Percentiles rank a stretch among this genome's conserved stretches.
Conservation (phyloP, 192 early-diverging fungal genomes). For the Jimgerdemannia lactiflua region DNA sequence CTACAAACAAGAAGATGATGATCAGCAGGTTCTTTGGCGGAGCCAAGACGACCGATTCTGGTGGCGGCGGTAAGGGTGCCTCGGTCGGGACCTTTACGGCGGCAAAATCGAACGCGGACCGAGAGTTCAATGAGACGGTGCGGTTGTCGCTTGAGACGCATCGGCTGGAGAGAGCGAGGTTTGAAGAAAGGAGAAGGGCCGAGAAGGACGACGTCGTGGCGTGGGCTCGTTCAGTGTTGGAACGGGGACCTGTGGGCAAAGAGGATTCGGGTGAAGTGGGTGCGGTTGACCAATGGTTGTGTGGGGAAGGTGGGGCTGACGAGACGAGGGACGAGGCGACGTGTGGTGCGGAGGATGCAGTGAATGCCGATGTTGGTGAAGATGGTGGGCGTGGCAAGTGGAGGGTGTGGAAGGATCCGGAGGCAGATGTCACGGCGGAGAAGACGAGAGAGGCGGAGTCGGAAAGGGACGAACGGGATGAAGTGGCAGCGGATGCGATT, state of each 20-base stretch:
- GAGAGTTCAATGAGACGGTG: not conserved
- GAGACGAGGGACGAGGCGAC: not conserved
- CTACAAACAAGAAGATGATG: not conserved
- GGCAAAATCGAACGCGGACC: not conserved
- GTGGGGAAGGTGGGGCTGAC: not conserved
- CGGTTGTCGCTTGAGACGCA: not conserved
- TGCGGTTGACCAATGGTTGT: not conserved
- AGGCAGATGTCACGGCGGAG: not conserved
- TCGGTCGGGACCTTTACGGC: not conserved
- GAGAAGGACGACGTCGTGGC: not conserved
- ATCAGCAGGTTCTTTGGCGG: not conserved
- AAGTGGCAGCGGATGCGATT: not conserved
- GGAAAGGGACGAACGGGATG: too few species aligned
- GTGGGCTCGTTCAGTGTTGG: too few species aligned
- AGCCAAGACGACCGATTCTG: not conserved
- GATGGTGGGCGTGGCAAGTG: too few species aligned
- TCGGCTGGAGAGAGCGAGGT: not conserved
- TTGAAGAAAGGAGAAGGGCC: not conserved
- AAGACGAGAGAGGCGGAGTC: too few species aligned
- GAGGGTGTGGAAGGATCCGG: not conserved
- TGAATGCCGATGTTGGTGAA: not conserved
- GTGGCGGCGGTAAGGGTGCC: not conserved
- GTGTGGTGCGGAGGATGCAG: not conserved
- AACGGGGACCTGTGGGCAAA: not conserved
- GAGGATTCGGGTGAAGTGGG: not conserved